phyloP scores from a whole-genome alignment of 495 filamentous ascomycete species.

The Bathelium albidoporum region DNA sequence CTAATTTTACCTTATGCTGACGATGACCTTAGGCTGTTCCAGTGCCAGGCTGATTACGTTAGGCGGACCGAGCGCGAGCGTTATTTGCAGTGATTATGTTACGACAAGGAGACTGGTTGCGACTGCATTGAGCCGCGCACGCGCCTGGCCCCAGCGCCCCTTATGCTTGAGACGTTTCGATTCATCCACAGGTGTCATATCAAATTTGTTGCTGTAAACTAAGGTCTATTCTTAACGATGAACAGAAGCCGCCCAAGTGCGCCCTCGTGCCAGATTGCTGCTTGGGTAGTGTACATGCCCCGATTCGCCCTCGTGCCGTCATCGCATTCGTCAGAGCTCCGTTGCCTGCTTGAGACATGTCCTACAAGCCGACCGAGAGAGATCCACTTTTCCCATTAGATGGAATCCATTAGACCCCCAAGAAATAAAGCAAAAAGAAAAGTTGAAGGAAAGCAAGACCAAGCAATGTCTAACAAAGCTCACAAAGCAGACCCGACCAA shows the following conservation, averaged over 20 bases:
- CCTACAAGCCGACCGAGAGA: not conserved
- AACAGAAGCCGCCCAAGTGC: not conserved
- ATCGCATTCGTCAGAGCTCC: constrained; percentile 4
- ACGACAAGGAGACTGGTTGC: not conserved
- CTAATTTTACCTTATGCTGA: not conserved
- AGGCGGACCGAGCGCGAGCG: not conserved
- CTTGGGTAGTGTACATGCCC: constrained; percentile 1
- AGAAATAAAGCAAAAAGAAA: not conserved
- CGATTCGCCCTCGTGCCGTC: not conserved
- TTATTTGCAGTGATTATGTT: not conserved
- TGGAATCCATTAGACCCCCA: not conserved
- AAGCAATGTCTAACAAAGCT: not conserved
- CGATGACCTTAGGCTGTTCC: not conserved
- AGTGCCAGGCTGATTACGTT: not conserved
- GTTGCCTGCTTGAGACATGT: not conserved
- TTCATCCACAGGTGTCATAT: too few relatives aligned
- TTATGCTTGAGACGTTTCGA: not conserved
- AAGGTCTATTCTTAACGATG: not conserved
- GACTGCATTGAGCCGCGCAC: not conserved
- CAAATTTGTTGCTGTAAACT: not conserved
- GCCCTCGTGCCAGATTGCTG: not conserved
- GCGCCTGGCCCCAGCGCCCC: not conserved
- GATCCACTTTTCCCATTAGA: not conserved
- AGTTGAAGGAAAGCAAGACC: not conserved
- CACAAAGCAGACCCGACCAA: not conserved